These are phyloP conservation scores for Vitis rotundifolia DNA, from an alignment of 164 flowering plant species.

Conservation along the genomic window DNA sequence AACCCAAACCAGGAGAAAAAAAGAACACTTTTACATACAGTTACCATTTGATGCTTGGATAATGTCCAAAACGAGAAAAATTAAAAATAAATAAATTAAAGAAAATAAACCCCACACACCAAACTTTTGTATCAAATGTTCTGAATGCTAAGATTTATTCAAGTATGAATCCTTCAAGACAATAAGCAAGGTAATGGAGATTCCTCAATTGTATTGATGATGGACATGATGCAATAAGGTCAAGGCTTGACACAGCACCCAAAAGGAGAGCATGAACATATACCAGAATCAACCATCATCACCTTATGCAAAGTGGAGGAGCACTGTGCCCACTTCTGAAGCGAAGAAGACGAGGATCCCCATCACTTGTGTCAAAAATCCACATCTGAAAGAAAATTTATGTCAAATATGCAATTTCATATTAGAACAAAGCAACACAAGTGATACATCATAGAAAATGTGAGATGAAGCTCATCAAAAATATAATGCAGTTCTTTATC, in stretches of 20 bases:
- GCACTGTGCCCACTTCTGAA: conserved; percentile 99
- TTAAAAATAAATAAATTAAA: no score
- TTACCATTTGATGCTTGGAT: no score
- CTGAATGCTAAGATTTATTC: no score
- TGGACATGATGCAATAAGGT: neutral
- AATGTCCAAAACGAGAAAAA: no score
- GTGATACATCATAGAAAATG: neutral
- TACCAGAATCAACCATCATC: neutral
- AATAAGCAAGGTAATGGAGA: neutral
- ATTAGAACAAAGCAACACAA: neutral
- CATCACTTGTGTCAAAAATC: conserved; percentile 95
- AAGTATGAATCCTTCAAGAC: neutral
- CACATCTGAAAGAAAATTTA: conserved; percentile 74
- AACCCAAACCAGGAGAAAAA: no score
- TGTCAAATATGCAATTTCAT: conserved; percentile 79
- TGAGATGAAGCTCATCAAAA: no score
- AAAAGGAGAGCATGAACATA: neutral
- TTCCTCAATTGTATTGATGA: neutral
- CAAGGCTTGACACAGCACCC: neutral
- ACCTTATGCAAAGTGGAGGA: conserved; percentile 94
- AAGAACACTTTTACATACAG: no score
- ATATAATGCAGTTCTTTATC: no score
- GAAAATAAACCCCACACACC: no score
- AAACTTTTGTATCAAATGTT: no score
- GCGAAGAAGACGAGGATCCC: conserved; percentile 90